A percentile compares a stretch with the other conserved stretches of the same genome.
Evolutionary conservation across 2,329 filamentous ascomycete species (phyloP).

Genomic region (Colletotrichum lupini): DNA sequence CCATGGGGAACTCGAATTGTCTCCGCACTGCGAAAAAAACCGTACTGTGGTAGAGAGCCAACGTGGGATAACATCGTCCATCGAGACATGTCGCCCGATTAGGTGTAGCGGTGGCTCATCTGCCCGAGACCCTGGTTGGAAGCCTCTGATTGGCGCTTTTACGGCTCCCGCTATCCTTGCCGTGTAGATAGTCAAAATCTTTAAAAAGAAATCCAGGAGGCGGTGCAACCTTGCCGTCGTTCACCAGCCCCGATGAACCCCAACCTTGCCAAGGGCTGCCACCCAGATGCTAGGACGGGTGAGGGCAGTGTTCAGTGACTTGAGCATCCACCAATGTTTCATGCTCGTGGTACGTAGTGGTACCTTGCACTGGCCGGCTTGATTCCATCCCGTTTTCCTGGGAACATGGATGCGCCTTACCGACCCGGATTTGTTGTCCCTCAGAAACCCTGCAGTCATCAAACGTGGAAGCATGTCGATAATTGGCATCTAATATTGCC

Average conservation of each 20-base stretch:
- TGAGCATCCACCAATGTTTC: constrained; percentile 21
- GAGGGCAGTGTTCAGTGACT: constrained; percentile 17
- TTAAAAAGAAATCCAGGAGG: constrained; percentile 37
- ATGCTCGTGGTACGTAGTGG: constrained; percentile 15
- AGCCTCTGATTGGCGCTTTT: constrained; percentile 31
- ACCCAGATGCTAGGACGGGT: constrained; percentile 18
- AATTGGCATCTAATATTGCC: constrained; percentile 12
- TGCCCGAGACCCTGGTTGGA: constrained; percentile 10
- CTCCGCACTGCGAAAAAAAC: constrained; percentile 2
- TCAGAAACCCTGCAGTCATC: constrained; percentile 26
- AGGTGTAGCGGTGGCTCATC: constrained; percentile 35
- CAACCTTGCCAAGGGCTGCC: constrained; percentile 29
- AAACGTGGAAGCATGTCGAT: constrained; percentile 28
- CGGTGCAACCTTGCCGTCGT: constrained; percentile 32
- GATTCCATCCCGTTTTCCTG: constrained; percentile 25
- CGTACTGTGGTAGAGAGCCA: not conserved
- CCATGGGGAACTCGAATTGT: not conserved
- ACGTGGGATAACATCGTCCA: constrained; percentile 17
- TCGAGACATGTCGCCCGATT: constrained; percentile 35
- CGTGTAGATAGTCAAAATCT: constrained; percentile 34
- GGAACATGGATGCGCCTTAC: constrained; percentile 21
- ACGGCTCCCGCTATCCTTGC: constrained; percentile 32
- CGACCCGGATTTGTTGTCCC: constrained; percentile 17
- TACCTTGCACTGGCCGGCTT: not conserved
- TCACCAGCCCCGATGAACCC: constrained; percentile 28